Percentiles rank a stretch among this genome's conserved stretches.
phyloP scores from a whole-genome alignment of 805 yeast genomes.

The Huiozyma naganishii region DNA sequence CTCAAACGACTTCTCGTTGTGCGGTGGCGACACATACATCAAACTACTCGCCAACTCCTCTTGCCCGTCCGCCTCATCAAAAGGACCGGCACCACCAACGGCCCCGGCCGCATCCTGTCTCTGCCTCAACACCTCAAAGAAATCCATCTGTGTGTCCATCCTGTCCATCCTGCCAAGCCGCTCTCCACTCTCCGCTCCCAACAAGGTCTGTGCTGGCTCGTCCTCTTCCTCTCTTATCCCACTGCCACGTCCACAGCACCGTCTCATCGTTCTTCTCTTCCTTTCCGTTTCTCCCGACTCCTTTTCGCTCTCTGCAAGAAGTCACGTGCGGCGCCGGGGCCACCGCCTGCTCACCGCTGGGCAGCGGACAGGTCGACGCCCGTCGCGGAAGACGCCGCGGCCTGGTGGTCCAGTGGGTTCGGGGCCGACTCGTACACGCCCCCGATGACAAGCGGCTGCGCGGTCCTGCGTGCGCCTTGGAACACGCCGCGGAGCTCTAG shows the following conservation, averaged over 20 bases:
- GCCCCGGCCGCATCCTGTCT: background rate
- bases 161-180: too few relatives aligned
- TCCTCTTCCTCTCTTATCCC: too few relatives aligned
- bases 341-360: background rate
- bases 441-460: conserved; percentile 31
- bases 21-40: too few relatives aligned
- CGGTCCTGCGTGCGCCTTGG: conserved; percentile 27
- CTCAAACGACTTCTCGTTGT: too few relatives aligned
- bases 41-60: too few relatives aligned
- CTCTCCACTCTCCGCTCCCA: too few relatives aligned
- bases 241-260: too few relatives aligned
- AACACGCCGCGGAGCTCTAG: conserved; percentile 67
- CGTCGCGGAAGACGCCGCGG: too few relatives aligned
- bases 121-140: background rate
- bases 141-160: background rate
- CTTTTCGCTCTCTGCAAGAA: background rate
- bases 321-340: background rate
- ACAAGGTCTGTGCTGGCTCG: too few relatives aligned
- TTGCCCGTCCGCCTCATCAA: too few relatives aligned
- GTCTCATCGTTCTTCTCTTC: background rate
- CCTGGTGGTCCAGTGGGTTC: conserved; percentile 72
- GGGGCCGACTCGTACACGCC: conserved; percentile 84
- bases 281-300: background rate
- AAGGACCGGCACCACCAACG: background rate
- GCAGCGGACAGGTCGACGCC: too few relatives aligned